Evolutionary conservation across 768 basidiomycete species (phyloP).

Genomic region (Lentinula edodes): DNA sequence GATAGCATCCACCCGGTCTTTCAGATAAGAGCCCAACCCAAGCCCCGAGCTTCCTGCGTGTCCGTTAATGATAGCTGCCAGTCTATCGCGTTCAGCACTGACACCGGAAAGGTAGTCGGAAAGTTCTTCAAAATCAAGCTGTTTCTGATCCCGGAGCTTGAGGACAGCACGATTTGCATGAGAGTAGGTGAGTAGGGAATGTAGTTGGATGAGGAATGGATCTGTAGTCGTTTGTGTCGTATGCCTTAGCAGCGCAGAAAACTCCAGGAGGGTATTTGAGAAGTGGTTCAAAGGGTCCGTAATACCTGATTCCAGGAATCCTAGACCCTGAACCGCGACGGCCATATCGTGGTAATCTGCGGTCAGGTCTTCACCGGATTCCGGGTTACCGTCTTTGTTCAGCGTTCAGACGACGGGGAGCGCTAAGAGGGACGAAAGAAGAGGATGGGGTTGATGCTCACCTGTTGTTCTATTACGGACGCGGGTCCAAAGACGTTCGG

Average conservation of each 20-base stretch:
- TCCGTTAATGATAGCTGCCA: slow-evolving; percentile 86
- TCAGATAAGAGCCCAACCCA: slow-evolving; percentile 83
- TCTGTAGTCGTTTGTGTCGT: slow-evolving; percentile 87
- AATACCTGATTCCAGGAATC: slow-evolving; percentile 97
- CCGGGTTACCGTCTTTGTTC: slow-evolving; percentile 74
- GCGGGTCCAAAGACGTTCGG: slow-evolving; percentile 79
- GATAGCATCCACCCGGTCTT: slow-evolving; percentile 87
- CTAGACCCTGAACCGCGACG: slow-evolving; percentile 92
- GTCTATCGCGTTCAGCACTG: slow-evolving; percentile 85
- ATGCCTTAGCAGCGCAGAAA: slow-evolving; percentile 84
- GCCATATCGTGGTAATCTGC: slow-evolving; percentile 97
- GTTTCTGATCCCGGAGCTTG: slow-evolving; percentile 95
- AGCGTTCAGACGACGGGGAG: slow-evolving; percentile 64
- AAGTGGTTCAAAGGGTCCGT: slow-evolving; percentile 97
- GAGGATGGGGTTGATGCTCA: slow-evolving; percentile 39
- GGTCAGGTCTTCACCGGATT: slow-evolving; percentile 89
- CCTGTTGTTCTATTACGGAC: slow-evolving; percentile 81
- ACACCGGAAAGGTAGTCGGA: slow-evolving; percentile 93
- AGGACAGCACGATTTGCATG: slow-evolving; percentile 91
- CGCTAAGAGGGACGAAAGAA: slow-evolving; percentile 19
- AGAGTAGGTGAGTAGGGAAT: slow-evolving; percentile 90
- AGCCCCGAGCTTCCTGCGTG: slow-evolving; percentile 81
- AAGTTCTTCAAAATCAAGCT: slow-evolving; percentile 96
- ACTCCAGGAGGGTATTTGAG: slow-evolving; percentile 92
- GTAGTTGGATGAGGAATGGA: slow-evolving; percentile 85